A percentile compares a stretch with the other conserved stretches of the same genome.
phyloP scores from a whole-genome alignment of 1,284 basidiomycete species.

The Puccinia polysora region DNA sequence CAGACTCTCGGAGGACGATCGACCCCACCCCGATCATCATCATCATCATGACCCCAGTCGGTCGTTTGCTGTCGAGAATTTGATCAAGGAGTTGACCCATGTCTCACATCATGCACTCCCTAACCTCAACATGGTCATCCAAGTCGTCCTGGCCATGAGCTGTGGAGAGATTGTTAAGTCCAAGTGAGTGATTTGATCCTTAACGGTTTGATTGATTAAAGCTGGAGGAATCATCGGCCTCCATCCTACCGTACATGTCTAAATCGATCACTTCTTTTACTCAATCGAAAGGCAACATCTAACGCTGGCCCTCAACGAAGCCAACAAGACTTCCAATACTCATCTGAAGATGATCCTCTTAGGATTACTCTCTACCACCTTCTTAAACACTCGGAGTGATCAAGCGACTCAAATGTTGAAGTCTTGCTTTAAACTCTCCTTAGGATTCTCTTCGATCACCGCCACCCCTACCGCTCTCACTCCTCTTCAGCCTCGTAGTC shows the following conservation, averaged over 20 bases:
- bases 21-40: neutral
- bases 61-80: neutral
- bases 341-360: constrained; percentile 32
- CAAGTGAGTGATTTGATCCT: constrained; percentile 18
- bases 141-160: constrained; percentile 26
- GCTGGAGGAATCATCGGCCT: too few relatives aligned
- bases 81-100: neutral
- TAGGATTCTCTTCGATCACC: neutral
- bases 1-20: neutral
- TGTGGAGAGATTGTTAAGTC: constrained; percentile 28
- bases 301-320: constrained; percentile 15
- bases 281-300: constrained; percentile 3
- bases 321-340: constrained; percentile 12
- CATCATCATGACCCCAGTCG: neutral
- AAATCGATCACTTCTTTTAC: neutral
- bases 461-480: neutral
- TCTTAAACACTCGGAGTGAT: constrained; percentile 26
- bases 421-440: constrained; percentile 7
- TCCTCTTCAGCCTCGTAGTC: constrained; percentile 4
- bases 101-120: neutral
- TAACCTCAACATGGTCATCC: neutral
- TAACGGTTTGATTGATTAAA: too few relatives aligned
- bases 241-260: too few relatives aligned
- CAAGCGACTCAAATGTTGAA: constrained; percentile 22
- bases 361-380: constrained; percentile 7